Evolutionary conservation across 148 eudicot species (phyloP), one percentile per base, ranked within the genome.

Genomic region (Rhododendron williamsianum): DNA sequence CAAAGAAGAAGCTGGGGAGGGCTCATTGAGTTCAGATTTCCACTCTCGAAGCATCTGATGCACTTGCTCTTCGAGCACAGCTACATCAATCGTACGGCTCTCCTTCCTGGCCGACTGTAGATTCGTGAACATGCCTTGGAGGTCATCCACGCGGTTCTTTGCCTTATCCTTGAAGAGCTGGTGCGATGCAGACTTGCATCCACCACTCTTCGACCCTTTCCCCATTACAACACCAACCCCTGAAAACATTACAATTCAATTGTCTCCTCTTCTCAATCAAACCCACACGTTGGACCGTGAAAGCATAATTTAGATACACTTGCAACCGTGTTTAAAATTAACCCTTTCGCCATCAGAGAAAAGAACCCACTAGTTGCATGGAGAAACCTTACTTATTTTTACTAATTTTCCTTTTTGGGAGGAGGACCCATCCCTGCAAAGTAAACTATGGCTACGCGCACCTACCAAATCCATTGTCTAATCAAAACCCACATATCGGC

Each of bases 21-120:
- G 98, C 86, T 94, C 93, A 71, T 93, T 93, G 78, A 97, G 98
- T 85, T 97, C 98, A 49, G 94, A 82, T 84, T 95, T 95, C 98
- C 98, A 97, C 81, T 97, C 99, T 3, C 95, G 91, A 83, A 97
- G 91, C 95, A 95, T 95, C 90, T 93, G 98, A 88, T 95, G 92
- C 78, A 95, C 98, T 82, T 97, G 98, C 91, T 95, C 98, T 87
- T 95, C 98, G 12, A 94, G 92, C 83, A 93, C 89, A 16, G 91
- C 86, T 80, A 89, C 96, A 86, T 97, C 98, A 46, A 82, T 89
- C 9, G 91, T 74, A 36, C 98, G 96, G 79, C 96, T 95, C 85
- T 97, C 99, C 87, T 92, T 93, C 88, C 94, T 91, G 4, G 98
- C 98, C 0, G 94, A 93, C 82, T 97, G 98, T 23, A 97, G 91